Evolutionary conservation across 306 rosid species (phyloP), one percentile per base, ranked within the genome.

Genomic region (Dalbergia cultrata): DNA sequence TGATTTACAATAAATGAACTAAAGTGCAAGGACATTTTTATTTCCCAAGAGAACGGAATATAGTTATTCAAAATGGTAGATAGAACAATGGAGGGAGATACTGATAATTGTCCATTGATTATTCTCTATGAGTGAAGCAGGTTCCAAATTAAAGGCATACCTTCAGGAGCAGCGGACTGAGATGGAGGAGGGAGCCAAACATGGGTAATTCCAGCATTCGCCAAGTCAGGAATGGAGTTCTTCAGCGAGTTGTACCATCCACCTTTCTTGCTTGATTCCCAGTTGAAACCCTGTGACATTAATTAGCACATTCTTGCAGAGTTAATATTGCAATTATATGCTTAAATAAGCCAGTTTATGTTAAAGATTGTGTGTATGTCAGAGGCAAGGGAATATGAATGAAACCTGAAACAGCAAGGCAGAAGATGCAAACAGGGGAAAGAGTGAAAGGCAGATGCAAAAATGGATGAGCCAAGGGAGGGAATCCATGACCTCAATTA

Each of bases 151-250:
- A 11, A 54, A 22, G 22, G 7, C 2, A 5, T 39, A 85, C 97
- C 97, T 79, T 91, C 76, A 13, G 86, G 22, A 70, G 70, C 63
- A 77, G 18, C 90, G 5, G 95, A 83, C 11, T 93, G 93, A 70
- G 97, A 89, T 13, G 98, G 83, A 75, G 98, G 98, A 86, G 98
- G 98, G 78, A 93, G 97, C 97, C 98, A 93, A 77, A 93, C 92
- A 79, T 93, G 98, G 44, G 97, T 90, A 1, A 91, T 79, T 78
- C 93, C 90, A 0, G 92, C 92, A 62, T 44, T 68, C 10, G 89
- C 90, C 1, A 93, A 57, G 53, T 91, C 97, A 45, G 93, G 85
- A 67, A 91, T 84, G 6, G 77, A 7, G 82, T 84, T 86, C 79
- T 90, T 85, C 33, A 93, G 78, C 0, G 86, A 73, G 81, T 88